Conservation (phyloP, 2,329 filamentous ascomycete genomes). For the Hypocrella siamensis region DNA sequence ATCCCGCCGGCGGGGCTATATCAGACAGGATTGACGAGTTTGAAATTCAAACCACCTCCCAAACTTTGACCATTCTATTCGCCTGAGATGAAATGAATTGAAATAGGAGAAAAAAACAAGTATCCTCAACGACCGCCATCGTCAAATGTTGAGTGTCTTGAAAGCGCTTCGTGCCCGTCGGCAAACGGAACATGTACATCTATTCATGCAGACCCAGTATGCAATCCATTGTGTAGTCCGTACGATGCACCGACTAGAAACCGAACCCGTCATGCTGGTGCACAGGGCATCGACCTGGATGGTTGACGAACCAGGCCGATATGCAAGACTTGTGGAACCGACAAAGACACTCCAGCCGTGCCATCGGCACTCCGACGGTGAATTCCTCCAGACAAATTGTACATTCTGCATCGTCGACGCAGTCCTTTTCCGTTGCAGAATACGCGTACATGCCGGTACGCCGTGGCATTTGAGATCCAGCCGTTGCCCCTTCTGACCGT, state of each 20-base stretch:
- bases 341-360: constrained; percentile 50
- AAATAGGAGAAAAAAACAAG: no score
- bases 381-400: constrained; percentile 55
- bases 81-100: no score
- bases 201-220: no score
- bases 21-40: no score
- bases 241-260: constrained; percentile 16
- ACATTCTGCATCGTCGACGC: constrained; percentile 50
- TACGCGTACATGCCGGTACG: constrained; percentile 49
- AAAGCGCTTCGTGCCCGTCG: no score
- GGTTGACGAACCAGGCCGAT: constrained; percentile 43
- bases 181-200: no score
- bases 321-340: constrained; percentile 48
- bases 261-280: constrained; percentile 49
- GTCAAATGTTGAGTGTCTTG: no score
- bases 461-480: constrained; percentile 23
- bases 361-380: constrained; percentile 45
- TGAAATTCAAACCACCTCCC: no score
- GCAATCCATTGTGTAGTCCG: no score
- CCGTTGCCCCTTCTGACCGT: constrained; percentile 9
- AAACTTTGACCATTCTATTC: no score
- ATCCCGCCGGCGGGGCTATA: no score
- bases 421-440: constrained; percentile 50
- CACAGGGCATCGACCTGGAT: constrained; percentile 48
- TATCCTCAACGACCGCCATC: no score